A percentile compares a stretch with the other conserved stretches of the same genome.
Evolutionary conservation across 805 yeast genomes (phyloP).

Genomic region (Myxozyma udenii): DNA sequence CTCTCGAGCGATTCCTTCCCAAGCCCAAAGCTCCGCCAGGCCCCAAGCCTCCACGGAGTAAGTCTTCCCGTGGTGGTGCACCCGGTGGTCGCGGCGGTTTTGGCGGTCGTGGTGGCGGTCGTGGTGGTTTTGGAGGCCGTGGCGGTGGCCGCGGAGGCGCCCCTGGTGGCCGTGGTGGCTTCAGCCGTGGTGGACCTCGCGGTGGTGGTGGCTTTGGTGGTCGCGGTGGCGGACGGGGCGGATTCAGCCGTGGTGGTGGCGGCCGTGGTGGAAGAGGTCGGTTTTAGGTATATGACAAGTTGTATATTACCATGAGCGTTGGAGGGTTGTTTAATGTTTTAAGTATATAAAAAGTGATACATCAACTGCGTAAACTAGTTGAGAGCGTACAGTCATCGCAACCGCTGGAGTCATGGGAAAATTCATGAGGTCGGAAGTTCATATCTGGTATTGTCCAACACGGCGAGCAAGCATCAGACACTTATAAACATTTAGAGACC

Average conservation of each 20-base stretch:
- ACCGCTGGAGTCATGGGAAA: too few species aligned
- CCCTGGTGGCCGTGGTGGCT: constrained; percentile 36
- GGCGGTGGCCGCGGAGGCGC: constrained; percentile 39
- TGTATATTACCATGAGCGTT: not conserved
- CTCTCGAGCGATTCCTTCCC: constrained; percentile 93
- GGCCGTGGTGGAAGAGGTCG: constrained; percentile 32
- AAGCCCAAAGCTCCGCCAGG: constrained; percentile 88
- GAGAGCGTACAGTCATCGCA: too few species aligned
- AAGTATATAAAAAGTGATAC: too few species aligned
- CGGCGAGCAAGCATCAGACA: too few species aligned
- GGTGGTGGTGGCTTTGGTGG: constrained; percentile 38
- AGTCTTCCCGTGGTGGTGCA: constrained; percentile 39
- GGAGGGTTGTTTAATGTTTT: too few species aligned
- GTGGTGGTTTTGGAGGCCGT: constrained; percentile 41
- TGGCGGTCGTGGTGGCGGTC: constrained; percentile 33
- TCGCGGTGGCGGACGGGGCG: constrained; percentile 32
- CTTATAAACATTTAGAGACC: too few species aligned
- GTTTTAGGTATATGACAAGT: not conserved
- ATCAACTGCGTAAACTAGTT: too few species aligned
- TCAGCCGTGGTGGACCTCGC: constrained; percentile 38
- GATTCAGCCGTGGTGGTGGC: constrained; percentile 33
- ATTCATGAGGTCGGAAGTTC: too few species aligned
- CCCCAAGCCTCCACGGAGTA: constrained; percentile 42
- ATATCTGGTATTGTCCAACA: too few species aligned
- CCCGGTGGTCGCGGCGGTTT: constrained; percentile 33